Conservation (phyloP, 805 yeast genomes). For the Debaryomyces hansenii region DNA sequence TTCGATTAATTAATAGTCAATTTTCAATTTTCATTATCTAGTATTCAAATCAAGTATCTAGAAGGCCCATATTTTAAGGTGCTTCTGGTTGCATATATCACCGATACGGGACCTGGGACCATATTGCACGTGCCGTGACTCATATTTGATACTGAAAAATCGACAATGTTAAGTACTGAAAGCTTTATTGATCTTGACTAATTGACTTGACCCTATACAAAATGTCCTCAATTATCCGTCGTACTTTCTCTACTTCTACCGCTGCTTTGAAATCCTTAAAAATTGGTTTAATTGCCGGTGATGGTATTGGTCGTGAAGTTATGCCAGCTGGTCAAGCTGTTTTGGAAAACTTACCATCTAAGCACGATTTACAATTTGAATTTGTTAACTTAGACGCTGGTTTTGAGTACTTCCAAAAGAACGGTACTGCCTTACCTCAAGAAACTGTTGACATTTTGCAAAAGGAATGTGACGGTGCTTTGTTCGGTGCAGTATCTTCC, state of each 20-base stretch:
- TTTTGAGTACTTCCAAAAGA: slow-evolving; percentile 85
- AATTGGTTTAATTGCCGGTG: slow-evolving; percentile 89
- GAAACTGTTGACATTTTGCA: slow-evolving; percentile 79
- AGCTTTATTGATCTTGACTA: too few relatives aligned
- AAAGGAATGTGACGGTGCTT: slow-evolving; percentile 90
- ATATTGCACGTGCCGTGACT: slow-evolving; percentile 8
- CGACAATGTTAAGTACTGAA: not conserved
- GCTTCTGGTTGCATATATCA: too few relatives aligned
- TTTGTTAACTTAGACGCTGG: slow-evolving; percentile 92
- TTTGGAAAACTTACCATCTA: slow-evolving; percentile 77
- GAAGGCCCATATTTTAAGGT: too few relatives aligned
- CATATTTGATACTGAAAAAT: slow-evolving; percentile 1
- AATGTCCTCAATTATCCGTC: slow-evolving; percentile 21
- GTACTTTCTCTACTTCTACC: slow-evolving; percentile 33
- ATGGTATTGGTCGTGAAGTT: slow-evolving; percentile 97
- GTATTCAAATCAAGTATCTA: too few relatives aligned
- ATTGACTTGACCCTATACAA: too few relatives aligned
- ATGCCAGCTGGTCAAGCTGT: slow-evolving; percentile 94
- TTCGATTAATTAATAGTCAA: too few relatives aligned
- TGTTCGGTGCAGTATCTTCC: slow-evolving; percentile 96
- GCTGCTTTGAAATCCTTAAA: slow-evolving; percentile 33
- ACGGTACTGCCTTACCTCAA: slow-evolving; percentile 96
- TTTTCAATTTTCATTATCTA: too few relatives aligned
- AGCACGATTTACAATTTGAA: slow-evolving; percentile 75
- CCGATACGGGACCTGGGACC: too few relatives aligned